A percentile compares a stretch with the other conserved stretches of the same genome.
Evolutionary conservation across 2,329 filamentous ascomycete species (phyloP).

Genomic region (Arthrinium phaeospermum): DNA sequence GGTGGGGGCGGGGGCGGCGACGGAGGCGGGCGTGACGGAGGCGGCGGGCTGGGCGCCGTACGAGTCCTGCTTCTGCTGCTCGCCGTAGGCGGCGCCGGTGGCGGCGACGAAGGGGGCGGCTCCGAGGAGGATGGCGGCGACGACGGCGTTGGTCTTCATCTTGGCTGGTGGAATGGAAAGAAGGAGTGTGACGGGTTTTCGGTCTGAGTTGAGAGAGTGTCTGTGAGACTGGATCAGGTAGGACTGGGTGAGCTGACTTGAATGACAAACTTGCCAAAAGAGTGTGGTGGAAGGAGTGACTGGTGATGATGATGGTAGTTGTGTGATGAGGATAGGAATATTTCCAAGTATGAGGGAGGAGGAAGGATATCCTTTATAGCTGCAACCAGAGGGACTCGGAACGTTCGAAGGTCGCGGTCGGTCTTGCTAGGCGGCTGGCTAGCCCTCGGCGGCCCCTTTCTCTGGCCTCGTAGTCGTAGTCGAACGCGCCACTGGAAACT

Average conservation of each 20-base stretch:
- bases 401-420: not conserved
- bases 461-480: not conserved
- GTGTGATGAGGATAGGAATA: not conserved
- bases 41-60: not conserved
- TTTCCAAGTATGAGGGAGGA: not conserved
- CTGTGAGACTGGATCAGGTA: not conserved
- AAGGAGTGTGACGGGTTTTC: no score
- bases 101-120: conserved; percentile 18
- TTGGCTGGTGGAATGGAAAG: not conserved
- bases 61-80: not conserved
- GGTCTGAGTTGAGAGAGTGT: not conserved
- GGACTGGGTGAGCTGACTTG: conserved; percentile 8
- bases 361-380: not conserved
- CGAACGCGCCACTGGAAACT: not conserved
- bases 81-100: not conserved
- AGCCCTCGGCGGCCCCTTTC: not conserved
- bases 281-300: conserved; percentile 7
- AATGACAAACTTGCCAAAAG: conserved; percentile 8
- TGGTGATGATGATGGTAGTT: conserved; percentile 13
- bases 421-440: not conserved
- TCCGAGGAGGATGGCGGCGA: conserved; percentile 20
- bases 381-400: not conserved
- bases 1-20: not conserved
- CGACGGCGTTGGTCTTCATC: conserved; percentile 25
- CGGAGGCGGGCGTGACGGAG: not conserved